phyloP scores from a whole-genome alignment of 2,329 filamentous ascomycete genomes.

The Verticillium tricorpus region DNA sequence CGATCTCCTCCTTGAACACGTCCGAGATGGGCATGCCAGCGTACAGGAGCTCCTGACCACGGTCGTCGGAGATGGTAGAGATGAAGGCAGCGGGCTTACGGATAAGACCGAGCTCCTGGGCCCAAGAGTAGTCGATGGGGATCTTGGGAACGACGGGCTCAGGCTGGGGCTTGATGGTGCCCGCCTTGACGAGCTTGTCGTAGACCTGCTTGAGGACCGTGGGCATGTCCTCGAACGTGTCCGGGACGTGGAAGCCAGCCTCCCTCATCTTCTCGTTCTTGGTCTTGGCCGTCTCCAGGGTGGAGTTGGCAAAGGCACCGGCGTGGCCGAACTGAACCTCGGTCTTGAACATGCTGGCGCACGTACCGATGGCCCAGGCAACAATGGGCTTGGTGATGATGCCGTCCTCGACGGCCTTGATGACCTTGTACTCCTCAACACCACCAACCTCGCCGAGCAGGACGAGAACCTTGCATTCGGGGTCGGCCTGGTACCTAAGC shows the following conservation, averaged over 20 bases:
- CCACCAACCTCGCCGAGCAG: slow-evolving; percentile 97
- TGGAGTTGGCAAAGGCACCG: slow-evolving; percentile 97
- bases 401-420: slow-evolving; percentile 93
- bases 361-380: slow-evolving; percentile 98
- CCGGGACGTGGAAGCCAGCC: slow-evolving; percentile 88
- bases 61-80: slow-evolving; percentile 98
- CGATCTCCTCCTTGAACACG: slow-evolving; percentile 97
- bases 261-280: slow-evolving; percentile 98
- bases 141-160: slow-evolving; percentile 98
- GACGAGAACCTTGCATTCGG: slow-evolving; percentile 95
- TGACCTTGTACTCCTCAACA: slow-evolving; percentile 99
- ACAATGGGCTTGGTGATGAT: slow-evolving; percentile 97
- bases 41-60: slow-evolving; percentile 98
- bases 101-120: slow-evolving; percentile 97
- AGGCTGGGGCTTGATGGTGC: slow-evolving; percentile 76
- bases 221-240: slow-evolving; percentile 96
- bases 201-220: slow-evolving; percentile 73
- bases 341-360: slow-evolving; percentile 99
- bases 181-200: slow-evolving; percentile 78
- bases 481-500: slow-evolving; percentile 92
- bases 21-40: slow-evolving; percentile 99
- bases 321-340: slow-evolving; percentile 99
- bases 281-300: slow-evolving; percentile 91
- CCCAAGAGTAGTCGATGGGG: slow-evolving; percentile 99
- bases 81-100: slow-evolving; percentile 99